Evolutionary conservation across 2,329 filamentous ascomycete genomes (phyloP).

Genomic region (Metarhizium brunneum): DNA sequence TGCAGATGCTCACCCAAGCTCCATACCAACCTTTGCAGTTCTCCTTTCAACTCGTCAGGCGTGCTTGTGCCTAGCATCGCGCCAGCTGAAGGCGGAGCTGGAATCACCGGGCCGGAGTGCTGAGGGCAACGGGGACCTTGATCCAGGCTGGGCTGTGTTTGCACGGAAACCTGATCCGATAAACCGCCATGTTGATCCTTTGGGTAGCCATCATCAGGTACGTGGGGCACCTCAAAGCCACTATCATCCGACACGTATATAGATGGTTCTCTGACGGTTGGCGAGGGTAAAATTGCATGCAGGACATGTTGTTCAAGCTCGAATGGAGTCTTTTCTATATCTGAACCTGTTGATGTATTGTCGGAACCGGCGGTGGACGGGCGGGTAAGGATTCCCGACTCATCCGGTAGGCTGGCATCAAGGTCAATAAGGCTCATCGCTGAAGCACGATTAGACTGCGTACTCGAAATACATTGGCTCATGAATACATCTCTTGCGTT

Average conservation of each 20-base stretch:
- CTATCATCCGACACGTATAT: constrained; percentile 53
- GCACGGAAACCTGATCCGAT: not conserved
- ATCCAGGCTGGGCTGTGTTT: not conserved
- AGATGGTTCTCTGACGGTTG: constrained; percentile 39
- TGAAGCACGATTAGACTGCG: constrained; percentile 27
- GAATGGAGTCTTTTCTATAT: constrained; percentile 45
- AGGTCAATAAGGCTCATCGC: constrained; percentile 41
- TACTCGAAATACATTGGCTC: constrained; percentile 14
- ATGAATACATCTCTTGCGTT: constrained; percentile 9
- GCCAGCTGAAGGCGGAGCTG: not conserved
- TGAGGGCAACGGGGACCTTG: not conserved
- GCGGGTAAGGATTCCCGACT: constrained; percentile 37
- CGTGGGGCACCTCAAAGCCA: constrained; percentile 22
- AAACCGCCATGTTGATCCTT: not conserved
- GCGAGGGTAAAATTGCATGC: constrained; percentile 32
- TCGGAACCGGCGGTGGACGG: constrained; percentile 53
- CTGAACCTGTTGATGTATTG: constrained; percentile 44
- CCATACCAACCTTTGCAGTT: not conserved
- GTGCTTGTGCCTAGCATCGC: constrained; percentile 1
- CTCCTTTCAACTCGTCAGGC: not conserved
- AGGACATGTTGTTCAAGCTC: constrained; percentile 54
- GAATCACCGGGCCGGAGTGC: not conserved
- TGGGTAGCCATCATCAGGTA: constrained; percentile 1
- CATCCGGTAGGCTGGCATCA: constrained; percentile 43
- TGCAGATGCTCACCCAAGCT: constrained; percentile 2